Evolutionary conservation across 2,329 filamentous ascomycete species (phyloP).

Genomic region (Neocatenulostroma microsporum): DNA sequence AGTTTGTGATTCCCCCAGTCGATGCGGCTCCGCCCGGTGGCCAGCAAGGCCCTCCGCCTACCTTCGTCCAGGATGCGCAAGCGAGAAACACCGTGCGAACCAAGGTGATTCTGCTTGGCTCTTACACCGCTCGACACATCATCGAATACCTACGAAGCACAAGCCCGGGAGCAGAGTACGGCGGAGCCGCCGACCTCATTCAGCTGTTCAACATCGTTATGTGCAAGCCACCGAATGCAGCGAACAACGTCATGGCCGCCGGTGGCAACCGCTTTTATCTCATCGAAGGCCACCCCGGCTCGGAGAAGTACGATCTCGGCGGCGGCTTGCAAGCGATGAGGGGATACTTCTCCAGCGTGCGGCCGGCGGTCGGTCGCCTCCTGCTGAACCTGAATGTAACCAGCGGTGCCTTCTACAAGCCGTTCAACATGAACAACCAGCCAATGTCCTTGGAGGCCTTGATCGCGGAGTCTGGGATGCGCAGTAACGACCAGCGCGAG

Average conservation of each 20-base stretch:
- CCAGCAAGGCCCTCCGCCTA: constrained; percentile 10
- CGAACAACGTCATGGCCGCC: constrained; percentile 37
- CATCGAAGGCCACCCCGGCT: constrained; percentile 24
- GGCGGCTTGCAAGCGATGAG: constrained; percentile 50
- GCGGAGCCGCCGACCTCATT: constrained; percentile 43
- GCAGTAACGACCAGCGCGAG: constrained; percentile 16
- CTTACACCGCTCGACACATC: constrained; percentile 35
- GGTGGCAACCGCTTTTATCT: constrained; percentile 49
- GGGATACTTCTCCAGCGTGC: constrained; percentile 56
- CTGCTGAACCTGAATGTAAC: constrained; percentile 58
- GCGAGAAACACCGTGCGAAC: constrained; percentile 30
- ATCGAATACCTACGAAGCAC: constrained; percentile 36
- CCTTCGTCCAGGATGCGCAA: constrained; percentile 21
- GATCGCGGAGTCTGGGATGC: constrained; percentile 18
- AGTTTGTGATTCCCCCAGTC: constrained; percentile 25
- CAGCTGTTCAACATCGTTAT: constrained; percentile 54
- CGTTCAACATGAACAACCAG: too few species aligned
- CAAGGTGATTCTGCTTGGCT: constrained; percentile 28
- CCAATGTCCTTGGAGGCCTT: constrained; percentile 30
- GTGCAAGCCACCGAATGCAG: constrained; percentile 40
- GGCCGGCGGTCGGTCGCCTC: constrained; percentile 50
- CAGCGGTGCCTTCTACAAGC: constrained; percentile 50
- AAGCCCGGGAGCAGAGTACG: constrained; percentile 31
- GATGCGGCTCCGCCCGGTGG: not conserved
- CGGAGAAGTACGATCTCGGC: constrained; percentile 37